Evolutionary conservation across 2,329 filamentous ascomycete species (phyloP).

Genomic region (Claviceps arundinis): DNA sequence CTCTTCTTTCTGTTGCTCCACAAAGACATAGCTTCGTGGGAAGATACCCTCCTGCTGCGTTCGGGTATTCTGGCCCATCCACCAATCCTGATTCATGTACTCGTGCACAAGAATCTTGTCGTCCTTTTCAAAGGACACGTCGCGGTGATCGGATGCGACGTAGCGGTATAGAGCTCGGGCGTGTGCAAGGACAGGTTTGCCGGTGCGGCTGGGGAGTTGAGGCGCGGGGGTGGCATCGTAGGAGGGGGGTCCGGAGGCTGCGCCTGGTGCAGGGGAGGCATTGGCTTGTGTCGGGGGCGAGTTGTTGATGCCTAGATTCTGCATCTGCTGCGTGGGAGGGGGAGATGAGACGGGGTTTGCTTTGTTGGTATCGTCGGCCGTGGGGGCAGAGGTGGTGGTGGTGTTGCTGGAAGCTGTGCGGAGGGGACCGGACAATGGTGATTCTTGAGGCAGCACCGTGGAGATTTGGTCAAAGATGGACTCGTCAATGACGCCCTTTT

Average conservation of each 20-base stretch:
- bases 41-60: conserved; percentile 86
- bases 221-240: conserved; percentile 35
- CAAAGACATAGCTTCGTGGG: conserved; percentile 76
- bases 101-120: conserved; percentile 71
- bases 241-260: conserved; percentile 38
- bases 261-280: conserved; percentile 22
- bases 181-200: conserved; percentile 51
- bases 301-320: conserved; percentile 24
- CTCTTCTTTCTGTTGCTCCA: conserved; percentile 51
- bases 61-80: conserved; percentile 75
- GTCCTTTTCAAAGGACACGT: conserved; percentile 67
- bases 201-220: conserved; percentile 26
- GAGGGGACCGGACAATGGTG: conserved; percentile 39
- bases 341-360: conserved; percentile 14
- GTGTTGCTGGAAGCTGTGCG: conserved; percentile 23
- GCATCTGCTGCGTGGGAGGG: conserved; percentile 24
- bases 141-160: conserved; percentile 62
- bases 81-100: conserved; percentile 97
- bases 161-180: conserved; percentile 79
- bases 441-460: conserved; percentile 59
- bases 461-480: conserved; percentile 64
- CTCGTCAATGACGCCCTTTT: conserved; percentile 66
- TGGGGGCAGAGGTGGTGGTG: conserved; percentile 11
- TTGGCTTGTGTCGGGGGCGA: neutral
- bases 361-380: conserved; percentile 4